Evolutionary conservation across 192 early-diverging fungal genomes (phyloP).

Genomic region (Coemansia sp.): DNA sequence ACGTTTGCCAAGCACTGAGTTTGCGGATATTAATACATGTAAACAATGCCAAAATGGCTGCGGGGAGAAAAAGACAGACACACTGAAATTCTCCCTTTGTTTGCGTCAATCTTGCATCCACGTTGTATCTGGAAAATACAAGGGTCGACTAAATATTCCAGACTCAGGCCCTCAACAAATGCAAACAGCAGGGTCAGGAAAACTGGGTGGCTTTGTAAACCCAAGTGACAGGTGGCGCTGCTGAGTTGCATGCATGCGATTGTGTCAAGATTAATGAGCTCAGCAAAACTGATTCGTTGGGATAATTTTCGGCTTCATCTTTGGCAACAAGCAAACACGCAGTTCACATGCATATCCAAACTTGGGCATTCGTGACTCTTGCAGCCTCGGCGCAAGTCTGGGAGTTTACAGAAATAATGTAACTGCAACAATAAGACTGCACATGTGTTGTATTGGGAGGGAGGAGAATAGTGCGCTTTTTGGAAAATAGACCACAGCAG

Average conservation of each 20-base stretch:
- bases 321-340: no score
- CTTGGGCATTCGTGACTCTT: no score
- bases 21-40: neutral
- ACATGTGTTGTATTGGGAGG: no score
- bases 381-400: no score
- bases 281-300: neutral
- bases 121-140: no score
- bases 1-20: neutral
- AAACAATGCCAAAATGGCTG: neutral
- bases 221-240: neutral
- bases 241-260: neutral
- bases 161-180: neutral
- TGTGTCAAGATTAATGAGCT: neutral
- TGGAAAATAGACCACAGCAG: no score
- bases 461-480: no score
- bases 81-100: neutral
- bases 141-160: neutral
- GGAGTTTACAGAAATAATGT: no score
- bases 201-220: neutral
- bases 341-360: no score
- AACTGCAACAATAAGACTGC: no score
- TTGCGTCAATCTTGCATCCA: no score
- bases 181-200: neutral
- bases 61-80: neutral
- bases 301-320: neutral